Conservation (phyloP, 129 eudicot genomes). For the Tagetes patula region DNA sequence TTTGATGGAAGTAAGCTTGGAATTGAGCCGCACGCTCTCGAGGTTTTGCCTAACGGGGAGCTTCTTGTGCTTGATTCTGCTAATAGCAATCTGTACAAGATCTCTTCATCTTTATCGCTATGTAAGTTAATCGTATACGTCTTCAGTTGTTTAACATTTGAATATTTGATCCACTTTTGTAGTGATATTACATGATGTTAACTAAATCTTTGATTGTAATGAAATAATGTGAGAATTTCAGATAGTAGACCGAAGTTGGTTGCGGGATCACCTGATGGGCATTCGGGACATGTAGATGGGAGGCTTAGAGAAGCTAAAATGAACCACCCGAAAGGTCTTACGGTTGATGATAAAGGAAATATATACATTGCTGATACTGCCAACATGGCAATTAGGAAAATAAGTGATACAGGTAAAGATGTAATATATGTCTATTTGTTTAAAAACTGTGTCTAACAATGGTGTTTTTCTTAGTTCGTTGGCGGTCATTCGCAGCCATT, state of each 20-base stretch:
- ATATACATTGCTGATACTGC: constrained; percentile 84
- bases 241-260: constrained; percentile 87
- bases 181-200: neutral
- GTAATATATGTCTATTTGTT: neutral
- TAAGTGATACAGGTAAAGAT: constrained; percentile 70
- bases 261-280: constrained; percentile 92
- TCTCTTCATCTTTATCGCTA: constrained; percentile 84
- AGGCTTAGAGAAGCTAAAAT: constrained; percentile 75
- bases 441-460: neutral
- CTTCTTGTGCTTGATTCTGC: constrained; percentile 86
- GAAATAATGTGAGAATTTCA: constrained; percentile 30
- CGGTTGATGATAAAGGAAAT: constrained; percentile 91
- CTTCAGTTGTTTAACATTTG: neutral
- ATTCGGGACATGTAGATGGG: constrained; percentile 90
- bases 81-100: constrained; percentile 92
- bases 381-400: constrained; percentile 89
- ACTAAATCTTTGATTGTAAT: neutral
- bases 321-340: constrained; percentile 94
- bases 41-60: constrained; percentile 80
- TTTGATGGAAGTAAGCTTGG: constrained; percentile 99
- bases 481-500: constrained; percentile 4
- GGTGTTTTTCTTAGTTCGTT: neutral
- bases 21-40: constrained; percentile 86
- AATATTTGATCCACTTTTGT: neutral
- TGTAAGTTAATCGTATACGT: constrained; percentile 46